Evolutionary conservation across 257 asterid genomes (phyloP).

Genomic region (Lavandula angustifolia): DNA sequence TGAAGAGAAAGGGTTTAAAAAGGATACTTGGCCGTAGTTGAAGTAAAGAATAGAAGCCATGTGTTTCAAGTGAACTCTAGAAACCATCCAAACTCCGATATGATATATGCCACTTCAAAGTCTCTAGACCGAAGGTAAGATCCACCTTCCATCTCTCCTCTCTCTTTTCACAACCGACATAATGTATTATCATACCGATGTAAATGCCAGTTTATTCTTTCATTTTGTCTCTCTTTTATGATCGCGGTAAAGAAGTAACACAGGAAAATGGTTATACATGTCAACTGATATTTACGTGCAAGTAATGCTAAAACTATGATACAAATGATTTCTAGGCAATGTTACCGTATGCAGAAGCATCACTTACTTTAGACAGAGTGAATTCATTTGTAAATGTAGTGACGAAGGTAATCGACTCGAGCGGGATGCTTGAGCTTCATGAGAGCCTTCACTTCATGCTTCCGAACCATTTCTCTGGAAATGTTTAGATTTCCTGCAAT

Average conservation of each 20-base stretch:
- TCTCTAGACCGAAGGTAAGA: conserved; percentile 44
- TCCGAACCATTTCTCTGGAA: conserved; percentile 92
- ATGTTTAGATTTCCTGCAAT: conserved; percentile 90
- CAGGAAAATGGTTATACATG: conserved; percentile 35
- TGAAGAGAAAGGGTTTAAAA: conserved; percentile 48
- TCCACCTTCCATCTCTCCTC: conserved; percentile 23
- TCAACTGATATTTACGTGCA: conserved; percentile 30
- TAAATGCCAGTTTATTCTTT: neutral
- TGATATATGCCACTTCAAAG: conserved; percentile 47
- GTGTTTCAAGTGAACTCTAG: conserved; percentile 57
- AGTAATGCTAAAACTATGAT: conserved; percentile 36
- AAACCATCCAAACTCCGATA: conserved; percentile 42
- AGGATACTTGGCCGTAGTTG: conserved; percentile 88
- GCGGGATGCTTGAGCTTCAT: conserved; percentile 98
- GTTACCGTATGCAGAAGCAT: conserved; percentile 14
- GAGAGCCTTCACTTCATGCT: conserved; percentile 90
- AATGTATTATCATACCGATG: neutral
- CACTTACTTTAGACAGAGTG: neutral
- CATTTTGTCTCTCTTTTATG: neutral
- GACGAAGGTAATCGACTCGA: conserved; percentile 84
- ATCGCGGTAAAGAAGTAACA: neutral
- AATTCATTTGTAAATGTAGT: conserved; percentile 50
- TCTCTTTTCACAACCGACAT: conserved; percentile 13
- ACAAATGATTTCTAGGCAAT: conserved; percentile 34
- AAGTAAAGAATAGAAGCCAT: conserved; percentile 47